Evolutionary conservation across 2,329 filamentous ascomycete species (phyloP).

Genomic region (Tothia fuscella): DNA sequence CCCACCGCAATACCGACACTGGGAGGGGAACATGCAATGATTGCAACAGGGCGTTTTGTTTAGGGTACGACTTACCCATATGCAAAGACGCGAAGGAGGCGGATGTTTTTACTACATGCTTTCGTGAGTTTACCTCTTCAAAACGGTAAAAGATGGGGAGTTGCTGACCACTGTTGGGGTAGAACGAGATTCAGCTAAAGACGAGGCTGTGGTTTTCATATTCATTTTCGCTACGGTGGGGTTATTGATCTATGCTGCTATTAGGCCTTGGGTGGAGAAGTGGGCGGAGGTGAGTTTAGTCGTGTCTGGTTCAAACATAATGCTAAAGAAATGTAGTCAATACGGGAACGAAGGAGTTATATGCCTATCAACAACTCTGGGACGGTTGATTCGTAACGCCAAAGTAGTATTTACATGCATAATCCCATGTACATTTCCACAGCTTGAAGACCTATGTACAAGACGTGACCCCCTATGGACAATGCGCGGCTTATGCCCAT

Average conservation of each 20-base stretch:
- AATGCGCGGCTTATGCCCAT: too few species aligned
- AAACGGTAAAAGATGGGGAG: not conserved
- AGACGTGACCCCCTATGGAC: too few species aligned
- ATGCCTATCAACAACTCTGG: constrained; percentile 1
- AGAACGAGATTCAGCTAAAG: constrained; percentile 57
- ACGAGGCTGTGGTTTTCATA: constrained; percentile 52
- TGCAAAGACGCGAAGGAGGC: constrained; percentile 51
- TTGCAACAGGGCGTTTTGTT: constrained; percentile 56
- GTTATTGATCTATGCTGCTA: constrained; percentile 46
- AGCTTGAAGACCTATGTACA: too few species aligned
- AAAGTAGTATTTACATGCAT: not conserved
- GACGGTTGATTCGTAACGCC: constrained; percentile 8
- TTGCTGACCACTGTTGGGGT: constrained; percentile 3
- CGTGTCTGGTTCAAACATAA: too few species aligned
- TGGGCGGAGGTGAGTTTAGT: constrained; percentile 46
- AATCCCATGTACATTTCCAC: too few species aligned
- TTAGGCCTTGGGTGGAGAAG: constrained; percentile 47
- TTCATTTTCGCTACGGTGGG: constrained; percentile 53
- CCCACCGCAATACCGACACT: constrained; percentile 11
- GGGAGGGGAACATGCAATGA: constrained; percentile 44
- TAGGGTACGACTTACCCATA: constrained; percentile 48
- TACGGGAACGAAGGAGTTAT: constrained; percentile 6
- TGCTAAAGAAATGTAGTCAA: constrained; percentile 12
- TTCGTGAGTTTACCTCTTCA: constrained; percentile 34
- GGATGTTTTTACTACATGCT: constrained; percentile 54